Percentiles rank a stretch among this genome's conserved stretches.
phyloP scores from a whole-genome alignment of 148 eudicot species.

The Mesembryanthemum crystallinum region DNA sequence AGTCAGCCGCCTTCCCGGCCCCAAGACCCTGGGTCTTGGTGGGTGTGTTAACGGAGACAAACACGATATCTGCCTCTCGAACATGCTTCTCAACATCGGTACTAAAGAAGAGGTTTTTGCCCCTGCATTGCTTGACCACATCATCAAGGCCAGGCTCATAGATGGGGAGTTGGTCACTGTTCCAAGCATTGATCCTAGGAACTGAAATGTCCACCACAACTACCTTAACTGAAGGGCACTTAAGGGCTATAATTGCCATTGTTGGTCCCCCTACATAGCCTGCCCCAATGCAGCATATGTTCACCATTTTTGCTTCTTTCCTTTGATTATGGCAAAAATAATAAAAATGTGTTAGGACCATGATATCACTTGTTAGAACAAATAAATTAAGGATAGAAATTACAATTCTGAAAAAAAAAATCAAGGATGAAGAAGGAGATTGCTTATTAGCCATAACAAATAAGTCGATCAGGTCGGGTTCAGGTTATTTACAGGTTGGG shows the following conservation, averaged over 20 bases:
- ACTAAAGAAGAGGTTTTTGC: conserved; percentile 60
- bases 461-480: too few relatives aligned
- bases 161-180: conserved; percentile 55
- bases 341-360: neutral
- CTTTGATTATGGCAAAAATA: neutral
- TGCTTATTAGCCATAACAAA: too few relatives aligned
- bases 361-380: neutral
- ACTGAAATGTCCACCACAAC: conserved; percentile 64
- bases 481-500: too few relatives aligned
- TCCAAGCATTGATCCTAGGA: conserved; percentile 60
- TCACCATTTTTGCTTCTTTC: conserved; percentile 43
- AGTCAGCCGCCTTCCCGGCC: conserved; percentile 68
- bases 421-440: neutral
- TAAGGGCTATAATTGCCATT: conserved; percentile 66
- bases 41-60: conserved; percentile 66
- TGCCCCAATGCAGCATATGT: conserved; percentile 65
- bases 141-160: conserved; percentile 70
- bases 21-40: conserved; percentile 65
- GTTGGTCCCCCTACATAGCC: conserved; percentile 66
- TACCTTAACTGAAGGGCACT: conserved; percentile 49
- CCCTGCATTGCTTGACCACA: conserved; percentile 59
- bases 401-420: neutral
- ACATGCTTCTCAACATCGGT: conserved; percentile 60
- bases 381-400: neutral
- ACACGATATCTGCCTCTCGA: conserved; percentile 54